phyloP scores from a whole-genome alignment of 1,139 yeast genomes.

The Geotrichum restrictum region DNA sequence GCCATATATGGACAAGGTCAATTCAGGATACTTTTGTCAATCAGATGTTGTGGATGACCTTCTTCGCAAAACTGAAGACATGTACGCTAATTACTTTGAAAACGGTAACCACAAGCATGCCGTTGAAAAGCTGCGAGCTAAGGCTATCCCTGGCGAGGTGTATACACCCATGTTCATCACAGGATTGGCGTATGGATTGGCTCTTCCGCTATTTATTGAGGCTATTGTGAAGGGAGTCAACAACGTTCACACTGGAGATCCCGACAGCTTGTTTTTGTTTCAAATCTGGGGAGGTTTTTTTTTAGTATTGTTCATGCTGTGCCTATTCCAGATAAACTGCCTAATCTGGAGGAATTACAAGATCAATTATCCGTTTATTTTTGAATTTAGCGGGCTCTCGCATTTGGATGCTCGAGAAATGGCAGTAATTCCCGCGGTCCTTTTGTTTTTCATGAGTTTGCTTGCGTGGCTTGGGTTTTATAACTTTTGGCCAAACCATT shows the following conservation, averaged over 20 bases:
- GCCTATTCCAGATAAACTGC: constrained; percentile 67
- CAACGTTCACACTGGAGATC: constrained; percentile 27
- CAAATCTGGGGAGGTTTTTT: constrained; percentile 95
- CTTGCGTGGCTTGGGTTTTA: constrained; percentile 73
- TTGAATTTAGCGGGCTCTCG: constrained; percentile 74
- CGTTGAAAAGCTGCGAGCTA: constrained; percentile 63
- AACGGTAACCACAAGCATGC: constrained; percentile 70
- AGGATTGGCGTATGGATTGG: constrained; percentile 67
- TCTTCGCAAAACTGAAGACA: constrained; percentile 58
- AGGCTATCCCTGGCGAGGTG: constrained; percentile 39
- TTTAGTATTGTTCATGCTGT: constrained; percentile 53
- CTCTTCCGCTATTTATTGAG: constrained; percentile 58
- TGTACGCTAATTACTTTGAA: constrained; percentile 65
- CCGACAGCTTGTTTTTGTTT: constrained; percentile 47
- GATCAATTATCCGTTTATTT: constrained; percentile 85
- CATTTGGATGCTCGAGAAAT: constrained; percentile 66
- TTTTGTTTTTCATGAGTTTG: constrained; percentile 54
- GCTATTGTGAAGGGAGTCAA: constrained; percentile 51
- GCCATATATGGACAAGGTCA: constrained; percentile 57
- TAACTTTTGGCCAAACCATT: constrained; percentile 57
- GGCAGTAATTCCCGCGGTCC: constrained; percentile 57
- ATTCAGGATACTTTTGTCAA: constrained; percentile 53
- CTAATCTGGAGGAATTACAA: constrained; percentile 67
- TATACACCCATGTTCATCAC: constrained; percentile 35
- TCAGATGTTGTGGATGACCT: constrained; percentile 66